A percentile compares a stretch with the other conserved stretches of the same genome.
Evolutionary conservation across 108 stramenopile species (phyloP).

Genomic region (Cyclotella distinguenda): DNA sequence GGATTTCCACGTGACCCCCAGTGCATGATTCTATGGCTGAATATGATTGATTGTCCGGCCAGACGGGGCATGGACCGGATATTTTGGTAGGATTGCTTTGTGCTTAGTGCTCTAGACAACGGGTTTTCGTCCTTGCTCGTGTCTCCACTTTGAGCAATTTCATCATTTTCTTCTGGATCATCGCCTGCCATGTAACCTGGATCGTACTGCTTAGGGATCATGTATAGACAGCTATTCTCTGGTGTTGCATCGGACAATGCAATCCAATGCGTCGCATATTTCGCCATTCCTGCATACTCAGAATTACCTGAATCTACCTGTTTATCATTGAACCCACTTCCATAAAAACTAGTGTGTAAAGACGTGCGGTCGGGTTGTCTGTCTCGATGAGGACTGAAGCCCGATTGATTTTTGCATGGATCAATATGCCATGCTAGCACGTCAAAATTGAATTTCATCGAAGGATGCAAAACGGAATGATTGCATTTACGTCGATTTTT

Average conservation of each 20-base stretch:
- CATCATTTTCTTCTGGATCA: slow-evolving; percentile 11
- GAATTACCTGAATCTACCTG: background rate
- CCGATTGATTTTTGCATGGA: slow-evolving; percentile 39
- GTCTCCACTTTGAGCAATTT: background rate
- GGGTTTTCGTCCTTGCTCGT: slow-evolving; percentile 47
- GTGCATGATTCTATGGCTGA: slow-evolving; percentile 75
- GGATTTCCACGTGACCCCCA: slow-evolving; percentile 71
- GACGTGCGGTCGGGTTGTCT: slow-evolving; percentile 59
- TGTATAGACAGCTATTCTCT: slow-evolving; percentile 69
- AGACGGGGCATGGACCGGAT: slow-evolving; percentile 67
- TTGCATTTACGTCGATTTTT: background rate
- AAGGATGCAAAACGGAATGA: background rate
- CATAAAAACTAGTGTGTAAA: slow-evolving; percentile 32
- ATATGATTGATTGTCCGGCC: slow-evolving; percentile 60
- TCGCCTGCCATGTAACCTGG: slow-evolving; percentile 71
- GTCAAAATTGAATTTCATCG: slow-evolving; percentile 64
- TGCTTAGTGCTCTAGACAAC: slow-evolving; percentile 52
- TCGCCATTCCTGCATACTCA: slow-evolving; percentile 41
- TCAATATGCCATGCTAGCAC: slow-evolving; percentile 77
- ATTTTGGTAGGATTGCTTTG: slow-evolving; percentile 70
- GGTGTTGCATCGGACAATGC: slow-evolving; percentile 67
- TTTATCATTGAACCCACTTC: slow-evolving; percentile 3
- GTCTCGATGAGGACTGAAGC: slow-evolving; percentile 75
- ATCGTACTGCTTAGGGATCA: slow-evolving; percentile 68
- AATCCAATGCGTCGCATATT: slow-evolving; percentile 76